Evolutionary conservation across 2,329 filamentous ascomycete species (phyloP).

Genomic region (Fusarium dimerum): DNA sequence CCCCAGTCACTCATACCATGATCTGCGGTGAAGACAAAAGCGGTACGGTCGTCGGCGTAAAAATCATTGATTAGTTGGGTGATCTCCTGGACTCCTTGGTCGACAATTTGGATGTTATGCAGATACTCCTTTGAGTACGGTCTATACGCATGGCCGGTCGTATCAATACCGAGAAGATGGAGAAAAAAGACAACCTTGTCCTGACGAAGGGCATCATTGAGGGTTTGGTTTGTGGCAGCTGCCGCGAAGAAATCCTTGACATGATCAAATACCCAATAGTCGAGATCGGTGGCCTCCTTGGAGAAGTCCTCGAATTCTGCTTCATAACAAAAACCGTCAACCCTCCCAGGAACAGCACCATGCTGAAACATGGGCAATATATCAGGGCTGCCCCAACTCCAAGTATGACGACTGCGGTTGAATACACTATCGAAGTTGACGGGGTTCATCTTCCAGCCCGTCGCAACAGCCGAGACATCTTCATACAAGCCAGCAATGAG

Average conservation of each 20-base stretch:
- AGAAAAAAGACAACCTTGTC: constrained; percentile 95
- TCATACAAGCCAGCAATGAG: constrained; percentile 96
- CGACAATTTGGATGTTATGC: constrained; percentile 91
- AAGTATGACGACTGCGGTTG: constrained; percentile 94
- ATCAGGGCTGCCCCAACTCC: constrained; percentile 98
- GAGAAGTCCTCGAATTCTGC: constrained; percentile 90
- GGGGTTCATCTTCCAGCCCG: constrained; percentile 97
- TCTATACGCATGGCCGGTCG: constrained; percentile 79
- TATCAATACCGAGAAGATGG: constrained; percentile 90
- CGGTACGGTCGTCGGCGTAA: constrained; percentile 81
- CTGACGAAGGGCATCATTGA: constrained; percentile 71
- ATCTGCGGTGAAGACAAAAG: constrained; percentile 95
- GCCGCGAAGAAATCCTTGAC: constrained; percentile 85
- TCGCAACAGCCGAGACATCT: constrained; percentile 95
- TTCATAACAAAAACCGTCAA: constrained; percentile 84
- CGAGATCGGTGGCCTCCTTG: constrained; percentile 75
- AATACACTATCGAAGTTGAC: constrained; percentile 99
- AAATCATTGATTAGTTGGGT: constrained; percentile 81
- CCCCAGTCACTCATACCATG: constrained; percentile 99
- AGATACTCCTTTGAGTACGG: constrained; percentile 96
- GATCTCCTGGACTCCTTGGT: constrained; percentile 84
- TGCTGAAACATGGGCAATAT: constrained; percentile 97
- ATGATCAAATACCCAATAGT: constrained; percentile 94
- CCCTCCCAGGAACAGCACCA: constrained; percentile 82
- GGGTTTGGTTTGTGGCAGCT: constrained; percentile 74